Conservation (phyloP, 2,329 filamentous ascomycete species). For the Colletotrichum paranaense region DNA sequence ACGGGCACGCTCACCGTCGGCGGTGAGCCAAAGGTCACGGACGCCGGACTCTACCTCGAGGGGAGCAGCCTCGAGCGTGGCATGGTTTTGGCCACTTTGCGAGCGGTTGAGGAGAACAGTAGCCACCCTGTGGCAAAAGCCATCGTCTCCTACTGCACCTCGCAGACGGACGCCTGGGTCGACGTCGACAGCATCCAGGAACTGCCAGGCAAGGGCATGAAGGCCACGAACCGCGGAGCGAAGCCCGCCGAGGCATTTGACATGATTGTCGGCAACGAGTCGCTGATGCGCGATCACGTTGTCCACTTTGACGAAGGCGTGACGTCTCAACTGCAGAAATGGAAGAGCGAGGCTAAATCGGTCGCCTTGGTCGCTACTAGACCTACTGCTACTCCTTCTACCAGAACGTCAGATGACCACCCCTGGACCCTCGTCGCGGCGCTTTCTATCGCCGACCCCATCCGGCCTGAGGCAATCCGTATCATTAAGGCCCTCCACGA, state of each 20-base stretch:
- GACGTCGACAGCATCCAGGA: slow-evolving; percentile 67
- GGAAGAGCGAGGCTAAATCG: slow-evolving; percentile 74
- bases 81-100: slow-evolving; percentile 64
- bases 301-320: slow-evolving; percentile 52
- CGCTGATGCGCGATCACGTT: slow-evolving; percentile 67
- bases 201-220: slow-evolving; percentile 77
- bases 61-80: slow-evolving; percentile 27
- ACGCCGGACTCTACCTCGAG: slow-evolving; percentile 55
- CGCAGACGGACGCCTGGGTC: slow-evolving; percentile 43
- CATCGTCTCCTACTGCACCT: slow-evolving; percentile 70
- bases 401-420: slow-evolving; percentile 9
- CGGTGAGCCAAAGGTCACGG: slow-evolving; percentile 77
- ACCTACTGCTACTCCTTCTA: slow-evolving; percentile 20
- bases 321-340: slow-evolving; percentile 56
- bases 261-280: slow-evolving; percentile 78
- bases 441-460: slow-evolving; percentile 83
- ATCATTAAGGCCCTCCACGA: slow-evolving; percentile 74
- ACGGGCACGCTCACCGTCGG: slow-evolving; percentile 84
- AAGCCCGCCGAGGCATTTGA: slow-evolving; percentile 51
- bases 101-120: slow-evolving; percentile 75
- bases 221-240: slow-evolving; percentile 58
- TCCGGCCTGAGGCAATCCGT: slow-evolving; percentile 76
- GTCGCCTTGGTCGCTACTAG: slow-evolving; percentile 68
- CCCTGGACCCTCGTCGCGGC: slow-evolving; percentile 68
- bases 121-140: slow-evolving; percentile 81